These are phyloP conservation scores for Candida odintsovae DNA, from an alignment of 805 yeast species.

Conservation along the genomic window DNA sequence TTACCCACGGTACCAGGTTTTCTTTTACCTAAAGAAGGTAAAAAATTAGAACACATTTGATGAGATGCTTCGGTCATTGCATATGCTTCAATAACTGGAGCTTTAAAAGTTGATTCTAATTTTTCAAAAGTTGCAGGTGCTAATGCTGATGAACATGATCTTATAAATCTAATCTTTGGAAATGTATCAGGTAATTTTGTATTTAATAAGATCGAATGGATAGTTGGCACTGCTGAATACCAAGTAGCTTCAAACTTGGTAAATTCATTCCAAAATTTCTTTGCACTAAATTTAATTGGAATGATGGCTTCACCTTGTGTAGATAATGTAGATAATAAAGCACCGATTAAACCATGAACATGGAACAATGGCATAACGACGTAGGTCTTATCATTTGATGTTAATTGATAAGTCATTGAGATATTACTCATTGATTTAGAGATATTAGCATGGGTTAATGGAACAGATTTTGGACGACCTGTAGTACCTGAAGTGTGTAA, in stretches of 20 bases:
- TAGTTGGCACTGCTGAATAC: constrained; percentile 78
- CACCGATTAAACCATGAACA: constrained; percentile 70
- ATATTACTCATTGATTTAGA: constrained; percentile 56
- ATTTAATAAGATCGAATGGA: constrained; percentile 59
- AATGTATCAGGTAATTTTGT: constrained; percentile 41
- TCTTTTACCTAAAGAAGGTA: constrained; percentile 60
- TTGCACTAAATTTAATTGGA: constrained; percentile 59
- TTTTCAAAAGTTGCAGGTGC: constrained; percentile 59
- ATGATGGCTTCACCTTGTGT: constrained; percentile 58
- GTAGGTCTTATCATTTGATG: constrained; percentile 46
- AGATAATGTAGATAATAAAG: constrained; percentile 52
- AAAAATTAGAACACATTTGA: constrained; percentile 67
- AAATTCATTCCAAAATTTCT: constrained; percentile 55
- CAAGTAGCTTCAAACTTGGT: constrained; percentile 46
- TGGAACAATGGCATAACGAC: constrained; percentile 76
- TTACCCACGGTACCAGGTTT: constrained; percentile 71
- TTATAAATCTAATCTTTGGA: constrained; percentile 57
- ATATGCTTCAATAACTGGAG: constrained; percentile 72
- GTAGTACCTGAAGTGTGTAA: constrained; percentile 75
- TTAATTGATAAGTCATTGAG: constrained; percentile 47
- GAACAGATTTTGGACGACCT: constrained; percentile 72
- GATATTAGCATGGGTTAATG: constrained; percentile 60
- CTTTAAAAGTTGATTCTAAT: constrained; percentile 50
- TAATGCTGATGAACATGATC: constrained; percentile 68
- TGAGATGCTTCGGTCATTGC: constrained; percentile 84